Conservation (phyloP, 2,329 filamentous ascomycete species). For the Nemania sp. region DNA sequence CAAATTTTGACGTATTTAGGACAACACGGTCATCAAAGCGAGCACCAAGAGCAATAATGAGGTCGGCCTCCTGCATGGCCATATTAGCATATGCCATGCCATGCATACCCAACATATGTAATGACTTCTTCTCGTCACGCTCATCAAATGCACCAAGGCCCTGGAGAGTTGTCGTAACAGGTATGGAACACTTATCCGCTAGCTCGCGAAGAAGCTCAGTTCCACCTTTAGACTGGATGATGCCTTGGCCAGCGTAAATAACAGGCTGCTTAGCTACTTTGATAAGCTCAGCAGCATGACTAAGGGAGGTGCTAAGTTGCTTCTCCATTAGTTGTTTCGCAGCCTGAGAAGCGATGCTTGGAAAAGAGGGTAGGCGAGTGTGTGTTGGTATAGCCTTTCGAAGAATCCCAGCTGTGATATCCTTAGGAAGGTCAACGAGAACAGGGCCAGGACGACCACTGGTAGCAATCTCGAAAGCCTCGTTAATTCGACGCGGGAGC, state of each 20-base stretch:
- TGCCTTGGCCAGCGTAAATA: conserved; percentile 17
- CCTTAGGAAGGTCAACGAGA: conserved; percentile 14
- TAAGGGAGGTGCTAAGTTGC: conserved; percentile 5
- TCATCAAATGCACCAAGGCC: conserved; percentile 93
- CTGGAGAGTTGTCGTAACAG: conserved; percentile 68
- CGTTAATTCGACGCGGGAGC: conserved; percentile 17
- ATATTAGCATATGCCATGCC: conserved; percentile 96
- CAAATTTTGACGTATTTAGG: conserved; percentile 79
- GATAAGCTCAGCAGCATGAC: conserved; percentile 6
- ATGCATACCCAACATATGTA: conserved; percentile 99
- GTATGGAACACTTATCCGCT: conserved; percentile 11
- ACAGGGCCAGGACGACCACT: conserved; percentile 12
- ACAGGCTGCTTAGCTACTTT: conserved; percentile 13
- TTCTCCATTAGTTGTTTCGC: conserved; percentile 10
- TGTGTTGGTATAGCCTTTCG: conserved; percentile 14
- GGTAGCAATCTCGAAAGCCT: conserved; percentile 16
- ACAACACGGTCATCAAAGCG: conserved; percentile 98
- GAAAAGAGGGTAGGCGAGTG: background rate
- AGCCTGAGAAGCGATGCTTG: conserved; percentile 13
- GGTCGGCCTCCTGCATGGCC: conserved; percentile 96
- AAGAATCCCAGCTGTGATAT: conserved; percentile 14
- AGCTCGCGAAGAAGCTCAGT: conserved; percentile 12
- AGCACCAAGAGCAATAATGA: conserved; percentile 91
- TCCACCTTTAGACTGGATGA: conserved; percentile 8
- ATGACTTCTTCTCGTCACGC: conserved; percentile 90